Conservation (phyloP, 805 yeast genomes). For the Citeromyces nyonsensis region DNA sequence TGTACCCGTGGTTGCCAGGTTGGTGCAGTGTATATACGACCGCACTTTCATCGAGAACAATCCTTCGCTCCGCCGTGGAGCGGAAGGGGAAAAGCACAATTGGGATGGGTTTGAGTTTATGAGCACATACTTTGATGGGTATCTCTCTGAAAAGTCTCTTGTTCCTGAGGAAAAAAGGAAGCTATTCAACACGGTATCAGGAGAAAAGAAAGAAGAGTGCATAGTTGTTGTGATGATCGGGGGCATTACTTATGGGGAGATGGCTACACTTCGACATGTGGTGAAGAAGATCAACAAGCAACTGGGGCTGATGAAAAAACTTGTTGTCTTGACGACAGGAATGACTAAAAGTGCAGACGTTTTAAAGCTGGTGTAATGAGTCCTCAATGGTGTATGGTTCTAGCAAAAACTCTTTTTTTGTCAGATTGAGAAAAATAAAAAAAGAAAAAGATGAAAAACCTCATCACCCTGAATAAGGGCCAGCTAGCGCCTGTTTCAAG, state of each 20-base stretch:
- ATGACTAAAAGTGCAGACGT: constrained; percentile 20
- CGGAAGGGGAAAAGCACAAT: constrained; percentile 20
- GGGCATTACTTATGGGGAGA: constrained; percentile 77
- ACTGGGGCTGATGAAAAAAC: constrained; percentile 15
- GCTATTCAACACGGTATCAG: constrained; percentile 11
- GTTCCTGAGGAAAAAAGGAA: constrained; percentile 14
- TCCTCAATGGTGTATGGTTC: not conserved
- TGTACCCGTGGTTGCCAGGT: constrained; percentile 59
- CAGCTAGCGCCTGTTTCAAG: constrained; percentile 31
- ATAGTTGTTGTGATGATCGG: constrained; percentile 52
- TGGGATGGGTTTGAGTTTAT: constrained; percentile 22
- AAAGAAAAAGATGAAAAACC: constrained; percentile 13
- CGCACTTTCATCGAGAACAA: constrained; percentile 32
- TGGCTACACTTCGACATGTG: constrained; percentile 54
- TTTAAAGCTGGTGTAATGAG: constrained; percentile 4
- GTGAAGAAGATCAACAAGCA: constrained; percentile 22
- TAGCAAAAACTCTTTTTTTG: not conserved
- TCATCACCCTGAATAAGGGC: constrained; percentile 31
- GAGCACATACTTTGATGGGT: constrained; percentile 24
- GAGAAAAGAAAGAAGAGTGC: constrained; percentile 15
- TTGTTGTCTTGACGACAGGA: constrained; percentile 27
- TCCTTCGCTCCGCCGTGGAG: constrained; percentile 1
- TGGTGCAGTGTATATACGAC: constrained; percentile 54
- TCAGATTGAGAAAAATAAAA: not conserved
- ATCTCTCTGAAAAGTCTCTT: constrained; percentile 11